A percentile compares a stretch with the other conserved stretches of the same genome.
Conservation (phyloP, 495 filamentous ascomycete species). For the Aspergillus bertholletiae region DNA sequence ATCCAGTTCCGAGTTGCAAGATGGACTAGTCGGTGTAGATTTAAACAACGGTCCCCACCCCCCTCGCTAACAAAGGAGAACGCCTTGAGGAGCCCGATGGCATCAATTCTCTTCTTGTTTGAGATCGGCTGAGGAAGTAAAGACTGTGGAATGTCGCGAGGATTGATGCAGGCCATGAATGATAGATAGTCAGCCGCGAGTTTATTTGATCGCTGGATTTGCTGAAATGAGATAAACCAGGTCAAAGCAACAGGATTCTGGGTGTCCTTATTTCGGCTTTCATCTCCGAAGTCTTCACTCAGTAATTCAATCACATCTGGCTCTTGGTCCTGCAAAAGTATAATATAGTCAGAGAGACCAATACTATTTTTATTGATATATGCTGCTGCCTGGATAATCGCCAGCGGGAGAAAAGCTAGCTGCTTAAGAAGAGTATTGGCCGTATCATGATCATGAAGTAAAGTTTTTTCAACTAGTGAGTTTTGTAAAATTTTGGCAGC, state of each 20-base stretch:
- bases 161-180: too few relatives aligned
- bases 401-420: conserved; percentile 36
- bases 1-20: conserved; percentile 33
- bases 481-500: conserved; percentile 20
- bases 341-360: conserved; percentile 36
- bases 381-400: too few relatives aligned
- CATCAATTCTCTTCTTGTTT: conserved; percentile 15
- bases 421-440: conserved; percentile 19
- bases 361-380: conserved; percentile 43
- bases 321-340: conserved; percentile 37
- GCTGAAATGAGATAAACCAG: conserved; percentile 50
- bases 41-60: not conserved
- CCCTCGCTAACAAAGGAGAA: conserved; percentile 25
- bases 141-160: conserved; percentile 28
- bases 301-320: conserved; percentile 32
- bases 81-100: conserved; percentile 25
- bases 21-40: conserved; percentile 35
- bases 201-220: conserved; percentile 30
- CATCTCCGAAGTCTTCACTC: conserved; percentile 47
- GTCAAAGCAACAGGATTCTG: conserved; percentile 51
- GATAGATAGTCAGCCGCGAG: conserved; percentile 33
- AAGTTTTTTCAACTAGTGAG: conserved; percentile 19
- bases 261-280: conserved; percentile 34
- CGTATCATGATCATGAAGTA: conserved; percentile 14
- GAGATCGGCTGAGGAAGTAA: conserved; percentile 18